Base-by-base conservation (phyloP, 495 filamentous ascomycete species). In the Penicillium riverlandense region DNA sequence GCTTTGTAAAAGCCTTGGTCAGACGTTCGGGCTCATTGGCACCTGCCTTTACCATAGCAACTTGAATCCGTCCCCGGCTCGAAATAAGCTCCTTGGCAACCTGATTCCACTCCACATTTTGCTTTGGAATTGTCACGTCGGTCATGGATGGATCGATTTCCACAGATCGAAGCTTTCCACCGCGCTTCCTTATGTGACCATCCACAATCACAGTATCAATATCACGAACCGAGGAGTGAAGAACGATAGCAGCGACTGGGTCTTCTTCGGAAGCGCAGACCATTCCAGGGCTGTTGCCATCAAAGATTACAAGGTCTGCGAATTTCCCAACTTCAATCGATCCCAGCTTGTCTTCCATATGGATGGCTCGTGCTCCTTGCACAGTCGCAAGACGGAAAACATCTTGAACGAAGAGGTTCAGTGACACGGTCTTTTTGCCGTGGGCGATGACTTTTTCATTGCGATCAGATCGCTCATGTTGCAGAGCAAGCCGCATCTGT, bases 341-440 rank as follows among this genome's bases (percentile, higher is more conserved):
- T 1, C 75, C 74, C 27, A 77, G 38, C 12, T 65, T 40, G 16
- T 61, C 54, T 40, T 63, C 59, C 67, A 71, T 65, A n/a, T 49
- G 47, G 29, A 74, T 55, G 1, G 73, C 68, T 9, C 62, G 54
- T 0, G 75, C 75, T 1, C 72, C 74, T 15, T 62, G 52, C 35
- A 77, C 70, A 0, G 74, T 79, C 0, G 53, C 73, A 2, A 76
- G 60, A 33, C 68, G 66, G 54, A 77, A 77, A 11, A 62, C 71
- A 37, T 75, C 67, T 29, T 69, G 59, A 1, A 72, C 67, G 10
- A 56, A 63, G 7, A 63, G 40, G 29, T 65, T 56, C 7, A 72
- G 35, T 12, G 50, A 50, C 22, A 39, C 36, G 0, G 66, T 56
- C 3, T 43, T 38, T 36, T 66, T 62, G 0, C 66, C 62, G 28